These are phyloP conservation scores for Microascus cirrosus DNA, from an alignment of 2,329 filamentous ascomycete species.

Conservation along the genomic window DNA sequence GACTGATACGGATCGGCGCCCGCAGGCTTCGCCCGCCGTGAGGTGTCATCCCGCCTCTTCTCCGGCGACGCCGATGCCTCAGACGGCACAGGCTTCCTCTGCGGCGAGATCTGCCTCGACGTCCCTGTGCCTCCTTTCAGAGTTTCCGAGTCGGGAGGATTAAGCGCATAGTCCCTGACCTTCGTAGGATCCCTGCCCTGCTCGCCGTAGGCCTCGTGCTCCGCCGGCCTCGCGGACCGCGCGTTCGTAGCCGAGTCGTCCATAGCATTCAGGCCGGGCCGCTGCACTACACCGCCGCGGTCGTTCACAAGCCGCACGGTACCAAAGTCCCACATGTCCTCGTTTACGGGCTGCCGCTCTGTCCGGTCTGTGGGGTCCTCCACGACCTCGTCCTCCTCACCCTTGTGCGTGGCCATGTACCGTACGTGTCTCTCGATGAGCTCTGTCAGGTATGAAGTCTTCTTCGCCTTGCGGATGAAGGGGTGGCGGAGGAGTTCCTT, in stretches of 20 bases:
- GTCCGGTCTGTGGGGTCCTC: constrained; percentile 33
- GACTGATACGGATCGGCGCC: constrained; percentile 19
- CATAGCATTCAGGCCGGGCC: constrained; percentile 56
- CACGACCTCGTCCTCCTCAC: constrained; percentile 59
- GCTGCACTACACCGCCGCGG: constrained; percentile 38
- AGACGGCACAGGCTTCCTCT: constrained; percentile 38
- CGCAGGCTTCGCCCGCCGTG: constrained; percentile 6
- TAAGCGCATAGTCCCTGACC: constrained; percentile 28
- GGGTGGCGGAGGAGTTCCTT: constrained; percentile 80
- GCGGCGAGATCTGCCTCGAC: constrained; percentile 49
- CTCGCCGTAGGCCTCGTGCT: constrained; percentile 41
- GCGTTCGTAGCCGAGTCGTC: constrained; percentile 75
- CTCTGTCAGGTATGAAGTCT: constrained; percentile 92
- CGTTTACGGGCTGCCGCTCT: constrained; percentile 49
- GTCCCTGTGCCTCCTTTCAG: constrained; percentile 39
- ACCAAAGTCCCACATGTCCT: constrained; percentile 98
- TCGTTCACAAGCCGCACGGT: constrained; percentile 76
- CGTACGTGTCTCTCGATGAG: constrained; percentile 83
- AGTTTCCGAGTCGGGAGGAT: constrained; percentile 35
- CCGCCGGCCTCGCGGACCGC: constrained; percentile 44
- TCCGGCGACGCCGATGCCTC: constrained; percentile 34
- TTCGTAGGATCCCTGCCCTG: constrained; percentile 37
- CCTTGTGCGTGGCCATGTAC: constrained; percentile 74
- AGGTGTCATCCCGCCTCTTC: constrained; percentile 22
- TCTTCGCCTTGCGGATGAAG: constrained; percentile 85